A percentile compares a stretch with the other conserved stretches of the same genome.
Evolutionary conservation across 805 yeast genomes (phyloP).

Genomic region (Suhomyces tanzawaensis): DNA sequence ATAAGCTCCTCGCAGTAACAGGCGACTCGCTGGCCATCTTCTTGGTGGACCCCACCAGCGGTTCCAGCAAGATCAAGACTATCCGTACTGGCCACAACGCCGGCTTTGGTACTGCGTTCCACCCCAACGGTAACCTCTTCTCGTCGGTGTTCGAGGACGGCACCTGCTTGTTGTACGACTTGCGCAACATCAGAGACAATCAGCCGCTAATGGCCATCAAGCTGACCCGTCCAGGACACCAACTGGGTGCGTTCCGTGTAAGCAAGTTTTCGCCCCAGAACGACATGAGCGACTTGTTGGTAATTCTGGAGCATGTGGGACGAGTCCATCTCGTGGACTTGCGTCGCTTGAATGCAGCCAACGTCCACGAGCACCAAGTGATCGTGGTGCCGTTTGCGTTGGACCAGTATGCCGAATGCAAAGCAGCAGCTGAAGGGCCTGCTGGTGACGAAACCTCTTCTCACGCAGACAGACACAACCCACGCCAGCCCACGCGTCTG

Average conservation of each 20-base stretch:
- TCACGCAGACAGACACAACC: background rate
- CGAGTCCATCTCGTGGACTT: slow-evolving; percentile 83
- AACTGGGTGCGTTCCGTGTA: slow-evolving; percentile 67
- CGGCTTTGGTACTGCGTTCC: slow-evolving; percentile 81
- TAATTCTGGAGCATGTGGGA: slow-evolving; percentile 81
- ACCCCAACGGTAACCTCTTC: slow-evolving; percentile 70
- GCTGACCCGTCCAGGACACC: slow-evolving; percentile 57
- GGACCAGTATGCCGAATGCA: slow-evolving; percentile 36
- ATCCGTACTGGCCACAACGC: slow-evolving; percentile 64
- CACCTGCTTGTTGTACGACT: slow-evolving; percentile 69
- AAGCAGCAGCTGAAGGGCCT: background rate
- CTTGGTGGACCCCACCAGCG: slow-evolving; percentile 46
- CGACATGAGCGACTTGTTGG: slow-evolving; percentile 72
- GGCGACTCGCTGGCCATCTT: slow-evolving; percentile 77
- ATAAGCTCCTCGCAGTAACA: slow-evolving; percentile 46
- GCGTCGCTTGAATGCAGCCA: slow-evolving; percentile 47
- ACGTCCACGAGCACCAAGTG: slow-evolving; percentile 65
- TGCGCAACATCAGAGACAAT: slow-evolving; percentile 49
- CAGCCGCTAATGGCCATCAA: slow-evolving; percentile 52
- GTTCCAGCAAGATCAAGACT: slow-evolving; percentile 29
- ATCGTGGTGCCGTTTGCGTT: slow-evolving; percentile 58
- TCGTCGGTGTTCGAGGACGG: slow-evolving; percentile 89
- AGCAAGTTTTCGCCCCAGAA: slow-evolving; percentile 44
- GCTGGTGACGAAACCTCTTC: background rate
- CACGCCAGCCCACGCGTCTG: background rate